Evolutionary conservation across 2,329 filamentous ascomycete species (phyloP), one percentile per base, ranked within the genome.

Genomic region (Lachnellula arida): DNA sequence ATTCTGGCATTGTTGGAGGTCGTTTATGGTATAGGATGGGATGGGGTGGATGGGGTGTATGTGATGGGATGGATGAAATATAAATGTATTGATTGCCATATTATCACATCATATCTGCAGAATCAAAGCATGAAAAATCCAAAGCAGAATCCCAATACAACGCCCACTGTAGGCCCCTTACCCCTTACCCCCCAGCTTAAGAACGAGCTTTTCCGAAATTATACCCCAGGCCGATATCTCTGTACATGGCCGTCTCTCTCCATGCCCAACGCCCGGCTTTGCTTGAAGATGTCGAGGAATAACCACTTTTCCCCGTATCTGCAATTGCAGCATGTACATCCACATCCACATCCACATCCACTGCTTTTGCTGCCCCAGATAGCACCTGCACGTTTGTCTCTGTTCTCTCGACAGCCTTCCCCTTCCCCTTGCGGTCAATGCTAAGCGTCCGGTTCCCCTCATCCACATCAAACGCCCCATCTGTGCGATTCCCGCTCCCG

Each of bases 171-270:
- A 22, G 22, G 15, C 5, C n/a, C n/a, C n/a, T 39, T 9, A 46
- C 17, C 8, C 22, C 42, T n/a, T 37, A 42, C 28, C 22, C 23
- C 25, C 28, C 8, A 43, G 28, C 35, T 19, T 8, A 23, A 11
- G 17, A 40, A 12, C 23, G 46, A 17, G 51, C 53, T 17, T 52
- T 28, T 2, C 65, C 64, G 47, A 68, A 67, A 54, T 68, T 60
- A 43, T 60, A 66, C 2, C 65, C 67, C 23, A 61, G 46, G 12
- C 53, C 53, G 35, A 66, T 67, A 28, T 61, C 62, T 43, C 42
- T 54, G 53, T 67, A 67, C 67, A 68, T 68, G 9, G 67, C 63
- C 8, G 39, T 56, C 44, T 67, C 67, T 22, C 44, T 57, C 57
- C 62, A 61, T 6, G n/a, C 6, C 19, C 42, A 19, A 44, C 42